These are phyloP conservation scores for Huntiella abstrusa DNA, from an alignment of 2,329 filamentous ascomycete species.

Conservation along the genomic window DNA sequence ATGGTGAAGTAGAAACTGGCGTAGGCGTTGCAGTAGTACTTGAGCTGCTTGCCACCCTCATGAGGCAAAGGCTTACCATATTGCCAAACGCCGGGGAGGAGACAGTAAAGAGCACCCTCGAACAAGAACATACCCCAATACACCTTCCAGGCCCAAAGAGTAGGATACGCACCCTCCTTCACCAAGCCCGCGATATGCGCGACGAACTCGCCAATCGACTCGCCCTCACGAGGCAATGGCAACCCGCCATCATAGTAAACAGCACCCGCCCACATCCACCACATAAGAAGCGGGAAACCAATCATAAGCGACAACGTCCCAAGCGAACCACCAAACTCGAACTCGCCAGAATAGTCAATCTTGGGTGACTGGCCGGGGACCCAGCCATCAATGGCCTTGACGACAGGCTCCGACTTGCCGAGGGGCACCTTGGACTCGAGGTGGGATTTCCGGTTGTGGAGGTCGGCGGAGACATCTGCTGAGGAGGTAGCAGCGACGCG, in stretches of 20 bases:
- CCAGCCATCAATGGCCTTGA: constrained; percentile 34
- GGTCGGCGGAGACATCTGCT: not conserved
- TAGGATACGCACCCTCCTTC: constrained; percentile 72
- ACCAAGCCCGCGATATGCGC: constrained; percentile 51
- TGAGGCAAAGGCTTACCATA: constrained; percentile 79
- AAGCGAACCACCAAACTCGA: constrained; percentile 76
- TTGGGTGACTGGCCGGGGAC: constrained; percentile 39
- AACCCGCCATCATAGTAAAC: constrained; percentile 79
- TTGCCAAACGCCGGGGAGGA: constrained; percentile 70
- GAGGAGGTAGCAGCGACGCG: constrained; percentile 9
- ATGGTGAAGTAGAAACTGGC: constrained; percentile 79
- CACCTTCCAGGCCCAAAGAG: constrained; percentile 66
- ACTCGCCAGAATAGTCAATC: constrained; percentile 42
- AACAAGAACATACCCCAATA: constrained; percentile 90
- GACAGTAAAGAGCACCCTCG: constrained; percentile 65
- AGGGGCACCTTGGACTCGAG: constrained; percentile 1
- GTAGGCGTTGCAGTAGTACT: constrained; percentile 87
- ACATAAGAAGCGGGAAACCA: constrained; percentile 87
- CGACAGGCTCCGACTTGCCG: constrained; percentile 8
- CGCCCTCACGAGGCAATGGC: constrained; percentile 44
- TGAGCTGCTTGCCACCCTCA: constrained; percentile 64
- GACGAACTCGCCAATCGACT: constrained; percentile 54
- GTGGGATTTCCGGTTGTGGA: not conserved
- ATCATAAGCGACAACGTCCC: constrained; percentile 76
- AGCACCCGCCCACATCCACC: constrained; percentile 97